These are phyloP conservation scores for Nigrospora osmanthi DNA, from an alignment of 2,329 filamentous ascomycete genomes.

Conservation along the genomic window DNA sequence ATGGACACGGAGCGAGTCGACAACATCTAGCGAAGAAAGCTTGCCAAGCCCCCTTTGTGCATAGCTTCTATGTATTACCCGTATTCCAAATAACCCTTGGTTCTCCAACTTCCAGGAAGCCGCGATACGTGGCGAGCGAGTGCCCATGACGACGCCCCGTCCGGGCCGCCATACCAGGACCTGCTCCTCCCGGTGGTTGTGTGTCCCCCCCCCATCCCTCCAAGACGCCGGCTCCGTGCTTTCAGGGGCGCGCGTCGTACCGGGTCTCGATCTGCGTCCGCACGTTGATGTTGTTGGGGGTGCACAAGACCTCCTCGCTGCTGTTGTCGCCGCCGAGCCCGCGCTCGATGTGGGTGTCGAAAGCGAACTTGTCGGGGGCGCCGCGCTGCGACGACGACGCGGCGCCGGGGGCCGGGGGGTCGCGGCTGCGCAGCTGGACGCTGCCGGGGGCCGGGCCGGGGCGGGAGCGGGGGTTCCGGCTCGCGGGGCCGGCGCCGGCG, in stretches of 20 bases:
- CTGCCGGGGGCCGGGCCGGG: not conserved
- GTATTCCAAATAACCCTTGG: too few relatives aligned
- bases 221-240: not conserved
- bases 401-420: not conserved
- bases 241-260: conserved; percentile 1
- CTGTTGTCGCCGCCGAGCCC: conserved; percentile 4
- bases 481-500: not conserved
- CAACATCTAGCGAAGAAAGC: too few relatives aligned
- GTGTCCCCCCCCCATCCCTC: too few relatives aligned
- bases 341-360: not conserved
- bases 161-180: too few relatives aligned
- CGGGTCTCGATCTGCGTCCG: conserved; percentile 6
- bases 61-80: too few relatives aligned
- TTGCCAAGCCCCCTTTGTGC: too few relatives aligned
- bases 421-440: conserved; percentile 4
- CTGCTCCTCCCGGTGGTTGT: too few relatives aligned
- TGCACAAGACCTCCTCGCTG: conserved; percentile 4
- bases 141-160: too few relatives aligned
- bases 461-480: not conserved
- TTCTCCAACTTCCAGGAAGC: too few relatives aligned
- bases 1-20: too few relatives aligned
- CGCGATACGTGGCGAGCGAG: too few relatives aligned
- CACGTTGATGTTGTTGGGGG: conserved; percentile 2
- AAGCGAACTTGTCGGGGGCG: not conserved
- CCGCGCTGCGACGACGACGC: not conserved